Evolutionary conservation across 2,329 filamentous ascomycete species (phyloP).

Genomic region (Fusarium sp.): DNA sequence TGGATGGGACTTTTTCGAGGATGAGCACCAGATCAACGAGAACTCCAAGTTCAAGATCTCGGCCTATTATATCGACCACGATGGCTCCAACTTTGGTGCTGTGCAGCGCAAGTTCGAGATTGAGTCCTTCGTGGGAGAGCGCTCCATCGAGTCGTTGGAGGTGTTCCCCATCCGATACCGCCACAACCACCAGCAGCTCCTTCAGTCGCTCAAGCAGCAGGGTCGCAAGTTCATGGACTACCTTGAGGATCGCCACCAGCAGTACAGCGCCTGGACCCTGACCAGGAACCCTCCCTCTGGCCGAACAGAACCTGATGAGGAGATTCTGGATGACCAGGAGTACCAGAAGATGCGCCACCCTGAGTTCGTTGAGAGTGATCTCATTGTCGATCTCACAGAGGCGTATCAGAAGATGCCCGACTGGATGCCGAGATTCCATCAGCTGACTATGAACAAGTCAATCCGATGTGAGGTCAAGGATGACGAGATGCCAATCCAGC

Average conservation of each 20-base stretch:
- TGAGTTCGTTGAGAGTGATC: constrained; percentile 56
- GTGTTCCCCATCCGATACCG: constrained; percentile 55
- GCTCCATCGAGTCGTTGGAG: constrained; percentile 52
- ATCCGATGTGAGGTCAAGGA: constrained; percentile 47
- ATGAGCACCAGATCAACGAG: constrained; percentile 47
- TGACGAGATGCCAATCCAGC: constrained; percentile 53
- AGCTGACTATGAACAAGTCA: constrained; percentile 48
- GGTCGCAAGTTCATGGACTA: constrained; percentile 50
- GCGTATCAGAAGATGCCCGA: constrained; percentile 54
- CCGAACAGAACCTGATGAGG: constrained; percentile 44
- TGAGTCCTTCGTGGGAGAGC: constrained; percentile 52
- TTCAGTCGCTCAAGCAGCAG: constrained; percentile 48
- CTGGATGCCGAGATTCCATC: constrained; percentile 51
- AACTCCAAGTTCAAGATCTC: constrained; percentile 51
- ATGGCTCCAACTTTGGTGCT: constrained; percentile 53
- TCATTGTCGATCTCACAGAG: constrained; percentile 57
- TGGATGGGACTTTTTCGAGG: constrained; percentile 52
- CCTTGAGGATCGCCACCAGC: constrained; percentile 52
- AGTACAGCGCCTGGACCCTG: constrained; percentile 57
- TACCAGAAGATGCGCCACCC: constrained; percentile 53
- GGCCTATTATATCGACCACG: constrained; percentile 58
- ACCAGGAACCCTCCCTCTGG: constrained; percentile 52
- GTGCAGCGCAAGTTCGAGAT: constrained; percentile 54
- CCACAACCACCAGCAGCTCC: constrained; percentile 50
- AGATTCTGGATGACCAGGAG: constrained; percentile 48